Evolutionary conservation across 306 rosid species (phyloP).

Genomic region (Citrullus amarus): DNA sequence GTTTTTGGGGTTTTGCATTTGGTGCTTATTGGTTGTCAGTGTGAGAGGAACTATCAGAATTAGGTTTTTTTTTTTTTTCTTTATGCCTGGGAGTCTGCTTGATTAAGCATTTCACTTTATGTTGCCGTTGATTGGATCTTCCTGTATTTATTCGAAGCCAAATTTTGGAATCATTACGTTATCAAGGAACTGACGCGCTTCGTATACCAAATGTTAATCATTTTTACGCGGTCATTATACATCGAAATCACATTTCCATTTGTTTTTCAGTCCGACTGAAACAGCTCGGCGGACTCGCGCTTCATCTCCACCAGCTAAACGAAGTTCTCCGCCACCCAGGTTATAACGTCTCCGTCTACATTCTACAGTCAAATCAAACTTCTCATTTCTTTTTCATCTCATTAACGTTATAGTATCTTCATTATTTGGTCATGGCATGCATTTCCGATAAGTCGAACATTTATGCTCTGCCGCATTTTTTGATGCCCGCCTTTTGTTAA

Average conservation of each 20-base stretch:
- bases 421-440: not conserved
- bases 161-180: not conserved
- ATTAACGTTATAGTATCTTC: not conserved
- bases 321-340: conserved; percentile 45
- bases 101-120: not conserved
- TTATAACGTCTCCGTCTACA: not conserved
- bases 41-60: not conserved
- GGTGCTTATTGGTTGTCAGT: not conserved
- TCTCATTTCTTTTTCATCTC: not conserved
- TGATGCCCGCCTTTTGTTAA: not conserved
- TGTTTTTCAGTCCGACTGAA: conserved; percentile 38
- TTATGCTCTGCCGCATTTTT: not conserved
- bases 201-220: not conserved
- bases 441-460: not conserved
- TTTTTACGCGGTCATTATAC: not conserved
- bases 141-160: not conserved
- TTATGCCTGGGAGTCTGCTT: not conserved
- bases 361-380: not conserved
- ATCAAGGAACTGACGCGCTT: not conserved
- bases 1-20: not conserved
- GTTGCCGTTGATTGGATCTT: not conserved
- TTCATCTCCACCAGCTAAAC: conserved; percentile 55
- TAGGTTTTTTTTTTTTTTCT: not conserved
- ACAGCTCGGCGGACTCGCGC: conserved; percentile 56
- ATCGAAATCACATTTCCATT: not conserved